Evolutionary conservation across 225 moss, liverwort and hornwort species (phyloP).

Genomic region (Anthoceros angustus): DNA sequence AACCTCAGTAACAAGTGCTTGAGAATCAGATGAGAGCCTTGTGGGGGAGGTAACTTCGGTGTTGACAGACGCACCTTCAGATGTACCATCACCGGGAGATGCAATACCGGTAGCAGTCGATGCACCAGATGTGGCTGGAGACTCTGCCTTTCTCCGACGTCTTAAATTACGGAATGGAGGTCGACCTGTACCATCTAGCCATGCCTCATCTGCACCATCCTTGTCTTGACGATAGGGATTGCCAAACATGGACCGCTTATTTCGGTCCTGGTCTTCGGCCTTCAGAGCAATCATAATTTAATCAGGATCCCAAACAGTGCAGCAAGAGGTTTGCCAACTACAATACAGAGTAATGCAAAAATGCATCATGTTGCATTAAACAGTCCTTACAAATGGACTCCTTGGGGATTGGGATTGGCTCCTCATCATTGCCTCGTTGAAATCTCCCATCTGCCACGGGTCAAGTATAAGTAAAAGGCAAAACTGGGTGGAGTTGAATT

Average conservation of each 20-base stretch:
- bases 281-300: conserved; percentile 11
- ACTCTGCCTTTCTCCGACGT: conserved; percentile 44
- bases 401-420: conserved; percentile 91
- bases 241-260: conserved; percentile 93
- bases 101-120: conserved; percentile 60
- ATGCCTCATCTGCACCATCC: conserved; percentile 96
- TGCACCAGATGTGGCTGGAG: conserved; percentile 29
- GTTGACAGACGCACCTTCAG: conserved; percentile 42
- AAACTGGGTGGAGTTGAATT: background rate
- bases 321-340: background rate
- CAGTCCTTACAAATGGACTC: conserved; percentile 74
- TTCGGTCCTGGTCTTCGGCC: conserved; percentile 94
- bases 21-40: conserved; percentile 32
- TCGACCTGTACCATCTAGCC: conserved; percentile 90
- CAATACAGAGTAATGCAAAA: background rate
- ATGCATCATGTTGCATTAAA: background rate
- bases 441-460: conserved; percentile 85
- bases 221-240: conserved; percentile 96
- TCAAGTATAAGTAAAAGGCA: background rate
- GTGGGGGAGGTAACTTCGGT: conserved; percentile 73
- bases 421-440: conserved; percentile 97
- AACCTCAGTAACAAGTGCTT: conserved; percentile 20
- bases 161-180: conserved; percentile 54
- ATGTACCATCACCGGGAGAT: conserved; percentile 29
- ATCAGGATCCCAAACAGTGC: background rate